Evolutionary conservation across 2,329 filamentous ascomycete species (phyloP).

Genomic region (Arthrobotrys entomopaga): DNA sequence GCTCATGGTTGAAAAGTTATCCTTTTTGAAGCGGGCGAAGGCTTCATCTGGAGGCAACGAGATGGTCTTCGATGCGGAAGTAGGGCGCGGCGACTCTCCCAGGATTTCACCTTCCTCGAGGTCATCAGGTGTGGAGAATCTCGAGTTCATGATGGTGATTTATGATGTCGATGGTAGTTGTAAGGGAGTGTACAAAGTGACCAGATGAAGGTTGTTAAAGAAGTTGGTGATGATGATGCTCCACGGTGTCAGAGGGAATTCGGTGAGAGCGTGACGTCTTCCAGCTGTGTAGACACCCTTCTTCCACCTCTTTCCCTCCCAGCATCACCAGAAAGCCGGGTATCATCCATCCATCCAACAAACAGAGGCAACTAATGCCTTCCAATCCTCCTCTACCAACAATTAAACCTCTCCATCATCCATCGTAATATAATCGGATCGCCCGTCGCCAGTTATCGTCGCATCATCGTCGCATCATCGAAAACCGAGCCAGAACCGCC

Average conservation of each 20-base stretch:
- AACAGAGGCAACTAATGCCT: neutral
- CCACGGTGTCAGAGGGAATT: too few relatives aligned
- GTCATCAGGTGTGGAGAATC: constrained; percentile 1
- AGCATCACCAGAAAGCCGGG: too few relatives aligned
- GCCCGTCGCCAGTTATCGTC: too few relatives aligned
- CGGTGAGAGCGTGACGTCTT: too few relatives aligned
- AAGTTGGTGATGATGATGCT: too few relatives aligned
- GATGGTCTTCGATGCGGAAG: neutral
- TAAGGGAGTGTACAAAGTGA: too few relatives aligned
- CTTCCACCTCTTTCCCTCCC: too few relatives aligned
- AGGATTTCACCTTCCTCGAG: constrained; percentile 17
- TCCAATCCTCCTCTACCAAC: neutral
- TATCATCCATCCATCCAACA: neutral
- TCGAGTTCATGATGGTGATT: neutral
- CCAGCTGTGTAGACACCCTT: too few relatives aligned
- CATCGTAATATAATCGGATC: too few relatives aligned
- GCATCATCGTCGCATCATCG: too few relatives aligned
- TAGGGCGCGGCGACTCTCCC: neutral
- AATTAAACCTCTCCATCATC: neutral
- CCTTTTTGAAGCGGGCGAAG: constrained; percentile 6
- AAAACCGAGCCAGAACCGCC: neutral
- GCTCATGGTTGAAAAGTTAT: constrained; percentile 34
- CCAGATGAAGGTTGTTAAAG: too few relatives aligned
- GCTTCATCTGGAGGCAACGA: constrained; percentile 2
- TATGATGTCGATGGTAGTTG: neutral